A percentile compares a stretch with the other conserved stretches of the same genome.
These are phyloP conservation scores for Linum usitatissimum DNA, from an alignment of 345 rosid genomes.

Conservation along the genomic window DNA sequence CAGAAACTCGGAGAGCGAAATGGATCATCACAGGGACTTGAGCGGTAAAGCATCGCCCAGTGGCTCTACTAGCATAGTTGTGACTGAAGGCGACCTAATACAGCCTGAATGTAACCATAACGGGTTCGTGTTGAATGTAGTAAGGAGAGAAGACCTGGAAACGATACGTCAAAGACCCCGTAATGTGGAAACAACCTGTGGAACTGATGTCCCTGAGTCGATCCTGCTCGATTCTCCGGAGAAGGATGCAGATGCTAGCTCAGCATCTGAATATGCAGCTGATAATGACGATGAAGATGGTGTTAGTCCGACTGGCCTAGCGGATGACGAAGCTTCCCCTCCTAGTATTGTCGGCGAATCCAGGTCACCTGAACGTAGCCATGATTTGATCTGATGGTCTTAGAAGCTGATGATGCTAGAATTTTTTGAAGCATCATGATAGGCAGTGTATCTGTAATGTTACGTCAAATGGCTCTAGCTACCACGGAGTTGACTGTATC, in stretches of 20 bases:
- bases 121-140: constrained; percentile 68
- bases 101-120: constrained; percentile 60
- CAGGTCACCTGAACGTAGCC: background rate
- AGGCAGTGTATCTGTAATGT: too few species aligned
- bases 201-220: constrained; percentile 45
- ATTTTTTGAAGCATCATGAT: too few species aligned
- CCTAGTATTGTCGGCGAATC: background rate
- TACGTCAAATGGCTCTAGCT: too few species aligned
- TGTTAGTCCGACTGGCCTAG: constrained; percentile 8
- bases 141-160: constrained; percentile 47
- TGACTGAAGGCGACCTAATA: constrained; percentile 71
- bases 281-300: constrained; percentile 8
- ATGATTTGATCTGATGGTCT: background rate
- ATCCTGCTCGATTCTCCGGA: constrained; percentile 57
- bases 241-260: constrained; percentile 54
- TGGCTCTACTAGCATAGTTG: constrained; percentile 43
- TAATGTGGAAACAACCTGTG: constrained; percentile 22
- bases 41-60: constrained; percentile 20
- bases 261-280: constrained; percentile 42
- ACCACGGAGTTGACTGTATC: background rate
- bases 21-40: constrained; percentile 32
- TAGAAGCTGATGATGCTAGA: too few species aligned
- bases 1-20: constrained; percentile 34
- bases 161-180: constrained; percentile 24
- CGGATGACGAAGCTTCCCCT: constrained; percentile 12